A percentile compares a stretch with the other conserved stretches of the same genome.
Evolutionary conservation across 805 yeast genomes (phyloP).

Genomic region (Cyberlindnera xylosilytica): DNA sequence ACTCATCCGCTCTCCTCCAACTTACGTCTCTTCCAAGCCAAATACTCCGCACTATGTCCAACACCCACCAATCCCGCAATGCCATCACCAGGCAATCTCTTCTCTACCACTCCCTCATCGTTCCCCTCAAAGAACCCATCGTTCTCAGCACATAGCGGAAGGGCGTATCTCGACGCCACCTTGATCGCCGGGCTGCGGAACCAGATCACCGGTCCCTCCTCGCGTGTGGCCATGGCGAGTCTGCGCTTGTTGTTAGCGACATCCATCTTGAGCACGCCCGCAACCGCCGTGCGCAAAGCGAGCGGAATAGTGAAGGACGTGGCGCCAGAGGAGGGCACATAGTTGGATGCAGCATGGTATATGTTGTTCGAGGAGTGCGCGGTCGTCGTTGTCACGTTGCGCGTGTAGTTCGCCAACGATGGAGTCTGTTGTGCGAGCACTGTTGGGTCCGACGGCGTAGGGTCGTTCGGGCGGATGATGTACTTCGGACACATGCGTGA

Average conservation of each 20-base stretch:
- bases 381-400: slow-evolving; percentile 16
- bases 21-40: slow-evolving; percentile 50
- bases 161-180: slow-evolving; percentile 35
- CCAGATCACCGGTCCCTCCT: slow-evolving; percentile 52
- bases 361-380: slow-evolving; percentile 16
- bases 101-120: slow-evolving; percentile 15
- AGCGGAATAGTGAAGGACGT: slow-evolving; percentile 35
- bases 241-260: slow-evolving; percentile 29
- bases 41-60: slow-evolving; percentile 73
- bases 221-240: slow-evolving; percentile 17
- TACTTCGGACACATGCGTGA: slow-evolving; percentile 43
- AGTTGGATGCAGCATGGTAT: slow-evolving; percentile 27
- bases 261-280: slow-evolving; percentile 32
- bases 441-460: slow-evolving; percentile 27
- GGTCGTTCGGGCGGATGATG: slow-evolving; percentile 41
- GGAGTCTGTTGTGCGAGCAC: slow-evolving; percentile 15
- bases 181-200: slow-evolving; percentile 64
- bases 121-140: slow-evolving; percentile 4
- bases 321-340: slow-evolving; percentile 23
- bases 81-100: slow-evolving; percentile 26
- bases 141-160: slow-evolving; percentile 14
- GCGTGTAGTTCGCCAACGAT: slow-evolving; percentile 22
- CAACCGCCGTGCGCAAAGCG: slow-evolving; percentile 13
- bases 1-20: slow-evolving; percentile 2
- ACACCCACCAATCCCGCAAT: slow-evolving; percentile 34